Conservation (phyloP, 2,329 filamentous ascomycete genomes). For the Aspergillus luchuensis region DNA sequence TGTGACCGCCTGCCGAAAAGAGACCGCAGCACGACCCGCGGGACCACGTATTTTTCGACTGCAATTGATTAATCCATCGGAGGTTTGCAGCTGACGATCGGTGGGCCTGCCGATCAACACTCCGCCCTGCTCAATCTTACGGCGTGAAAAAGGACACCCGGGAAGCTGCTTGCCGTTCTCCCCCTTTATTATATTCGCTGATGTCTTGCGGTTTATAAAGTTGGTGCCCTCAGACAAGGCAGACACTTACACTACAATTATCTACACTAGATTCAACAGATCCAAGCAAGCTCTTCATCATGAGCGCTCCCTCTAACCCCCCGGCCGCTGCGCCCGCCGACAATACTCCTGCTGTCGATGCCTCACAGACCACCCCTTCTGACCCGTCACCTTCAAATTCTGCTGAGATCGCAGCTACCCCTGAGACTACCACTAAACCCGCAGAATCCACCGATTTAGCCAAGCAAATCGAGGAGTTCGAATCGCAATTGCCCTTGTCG, state of each 20-base stretch:
- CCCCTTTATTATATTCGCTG: not conserved
- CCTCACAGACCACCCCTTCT: constrained; percentile 13
- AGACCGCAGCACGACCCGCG: not conserved
- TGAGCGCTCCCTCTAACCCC: constrained; percentile 18
- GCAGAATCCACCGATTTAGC: constrained; percentile 4
- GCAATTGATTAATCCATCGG: not conserved
- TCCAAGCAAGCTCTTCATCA: constrained; percentile 5
- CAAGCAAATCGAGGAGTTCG: constrained; percentile 17
- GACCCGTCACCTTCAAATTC: not conserved
- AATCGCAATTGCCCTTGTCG: constrained; percentile 40
- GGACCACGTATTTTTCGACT: not conserved
- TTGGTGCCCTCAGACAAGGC: not conserved
- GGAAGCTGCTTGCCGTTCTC: not conserved
- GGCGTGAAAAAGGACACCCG: not conserved
- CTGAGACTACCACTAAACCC: constrained; percentile 10
- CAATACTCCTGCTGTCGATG: not conserved
- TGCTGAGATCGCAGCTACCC: not conserved
- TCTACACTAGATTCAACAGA: not conserved
- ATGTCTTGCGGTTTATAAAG: not conserved
- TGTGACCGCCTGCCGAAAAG: not conserved
- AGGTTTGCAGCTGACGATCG: constrained; percentile 10
- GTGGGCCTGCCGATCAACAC: constrained; percentile 22
- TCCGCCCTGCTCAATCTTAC: constrained; percentile 7
- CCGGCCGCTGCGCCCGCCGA: constrained; percentile 7
- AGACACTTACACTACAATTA: not conserved